Evolutionary conservation across 306 rosid genomes (phyloP), one percentile per base, ranked within the genome.

Genomic region (Cucumis cinereus): DNA sequence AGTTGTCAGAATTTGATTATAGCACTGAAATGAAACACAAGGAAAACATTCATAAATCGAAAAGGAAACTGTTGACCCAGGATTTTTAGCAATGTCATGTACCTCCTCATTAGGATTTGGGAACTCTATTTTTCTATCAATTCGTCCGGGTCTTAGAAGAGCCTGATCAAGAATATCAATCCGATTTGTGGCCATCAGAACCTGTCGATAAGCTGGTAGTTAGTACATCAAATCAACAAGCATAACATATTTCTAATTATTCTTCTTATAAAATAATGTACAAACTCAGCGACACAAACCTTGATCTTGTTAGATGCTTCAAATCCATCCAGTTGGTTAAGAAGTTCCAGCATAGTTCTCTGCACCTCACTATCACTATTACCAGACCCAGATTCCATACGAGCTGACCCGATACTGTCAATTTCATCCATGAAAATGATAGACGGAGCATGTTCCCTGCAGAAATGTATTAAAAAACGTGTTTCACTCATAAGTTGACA

Each of bases 321-420:
- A 89, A 94, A 94, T 73, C 98, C 98, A 87, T 94, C 98, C 81
- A 94, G 82, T 84, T 94, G 98, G 85, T 94, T 94, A 60, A 94
- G 97, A 85, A 94, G 98, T 84, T 94, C 98, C 77, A 94, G 85
- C 98, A 94, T 94, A 61, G 98, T 94, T 19, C 98, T 89, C 75
- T 94, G 98, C 60, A 94, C 98, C 84, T 94, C 98, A 84, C 98
- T 94, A 66, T 94, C 98, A 68, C 97, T 97, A 78, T 94, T 94
- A 58, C 98, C 97, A 84, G 96, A 91, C 63, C 98, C 98, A 83
- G 98, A 94, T 80, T 94, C 98, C 98, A 94, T 94, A 45, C 98
- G 92, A 70, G 98, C 96, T 75, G 98, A 94, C 53, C 98, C 98
- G 70, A 94, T 94, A 64, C 98, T 94, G 77, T 94, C 98, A 19